Evolutionary conservation across 768 basidiomycete species (phyloP), one percentile per base, ranked within the genome.

Genomic region (Leccinum obscurum): DNA sequence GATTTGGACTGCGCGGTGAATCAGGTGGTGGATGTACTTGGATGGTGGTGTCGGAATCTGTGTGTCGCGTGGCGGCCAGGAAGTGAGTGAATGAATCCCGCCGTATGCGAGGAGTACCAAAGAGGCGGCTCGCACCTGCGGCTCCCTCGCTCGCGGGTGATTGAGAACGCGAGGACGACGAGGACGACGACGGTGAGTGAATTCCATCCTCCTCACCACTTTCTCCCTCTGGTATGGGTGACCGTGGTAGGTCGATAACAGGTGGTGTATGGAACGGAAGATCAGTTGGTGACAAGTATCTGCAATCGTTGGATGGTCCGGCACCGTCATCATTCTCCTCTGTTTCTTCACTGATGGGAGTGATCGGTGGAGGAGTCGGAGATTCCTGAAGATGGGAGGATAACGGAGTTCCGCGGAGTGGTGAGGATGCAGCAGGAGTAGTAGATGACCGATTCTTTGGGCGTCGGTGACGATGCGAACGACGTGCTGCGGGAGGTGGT

Each of bases 81-180:
- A 85, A 79, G 78, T 86, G 84, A 84, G 86, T 85, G 82, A 87
- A 80, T 70, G 85, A 84, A 70, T 77, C 81, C 72, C 76, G 82
- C 61, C 82, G 83, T 76, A 83, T 83, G 73, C 86, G 86, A 83
- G 84, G 84, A 77, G 80, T 81, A 80, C 83, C 83, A 83, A 90
- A 91, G 73, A 84, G 87, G 84, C 82, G 89, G 77, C 84, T 83
- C 89, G 88, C 87, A 91, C 89, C 90, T 90, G 85, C 81, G 71
- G 77, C 75, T 77, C 70, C 72, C 75, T 81, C 75, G 67, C 69
- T 76, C 61, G 70, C 79, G 70, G 85, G 83, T 58, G 87, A 86
- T 59, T 78, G 81, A 62, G 89, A 87, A 69, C 85, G 80, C 54
- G 85, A 82, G 24, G 73, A 72, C n/a, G 62, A 62, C 5, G 53